Percentiles rank a stretch among this genome's conserved stretches.
These are phyloP conservation scores for Leishmania turanica DNA, from an alignment of 208 protist genomes.

Conservation along the genomic window DNA sequence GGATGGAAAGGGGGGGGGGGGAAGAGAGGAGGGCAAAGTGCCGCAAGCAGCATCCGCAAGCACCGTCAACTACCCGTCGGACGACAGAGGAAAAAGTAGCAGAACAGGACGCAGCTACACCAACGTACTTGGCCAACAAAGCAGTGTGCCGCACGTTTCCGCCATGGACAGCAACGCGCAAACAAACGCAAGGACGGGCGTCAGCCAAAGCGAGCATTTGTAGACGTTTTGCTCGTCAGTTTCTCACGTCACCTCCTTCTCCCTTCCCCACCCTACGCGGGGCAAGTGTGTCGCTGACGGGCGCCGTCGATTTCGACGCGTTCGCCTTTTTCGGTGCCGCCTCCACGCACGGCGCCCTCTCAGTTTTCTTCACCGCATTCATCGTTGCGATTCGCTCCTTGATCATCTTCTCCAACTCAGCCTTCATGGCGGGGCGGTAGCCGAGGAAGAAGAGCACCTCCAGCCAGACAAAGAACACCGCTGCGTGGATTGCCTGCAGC, in stretches of 20 bases:
- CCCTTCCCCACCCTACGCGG: background rate
- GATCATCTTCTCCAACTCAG: slow-evolving; percentile 48
- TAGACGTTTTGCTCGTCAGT: background rate
- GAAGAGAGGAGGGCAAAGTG: background rate
- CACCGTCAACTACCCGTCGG: background rate
- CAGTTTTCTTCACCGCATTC: slow-evolving; percentile 20
- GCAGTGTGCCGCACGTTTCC: too few relatives aligned
- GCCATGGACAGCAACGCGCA: too few relatives aligned
- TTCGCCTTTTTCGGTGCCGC: slow-evolving; percentile 2
- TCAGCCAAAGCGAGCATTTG: background rate
- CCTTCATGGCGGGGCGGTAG: slow-evolving; percentile 57
- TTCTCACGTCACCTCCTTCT: background rate
- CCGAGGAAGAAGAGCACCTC: slow-evolving; percentile 79
- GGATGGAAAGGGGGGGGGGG: background rate
- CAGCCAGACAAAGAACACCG: slow-evolving; percentile 75
- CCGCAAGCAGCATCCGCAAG: too few relatives aligned
- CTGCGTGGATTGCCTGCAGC: slow-evolving; percentile 66
- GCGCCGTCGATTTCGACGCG: background rate
- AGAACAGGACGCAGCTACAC: background rate
- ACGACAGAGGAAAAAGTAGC: background rate
- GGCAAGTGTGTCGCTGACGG: background rate
- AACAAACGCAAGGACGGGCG: background rate
- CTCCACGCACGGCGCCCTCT: background rate
- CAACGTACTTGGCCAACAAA: background rate
- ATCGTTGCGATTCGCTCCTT: slow-evolving; percentile 35